phyloP scores from a whole-genome alignment of 2,329 filamentous ascomycete genomes.

The Fusarium avenaceum region DNA sequence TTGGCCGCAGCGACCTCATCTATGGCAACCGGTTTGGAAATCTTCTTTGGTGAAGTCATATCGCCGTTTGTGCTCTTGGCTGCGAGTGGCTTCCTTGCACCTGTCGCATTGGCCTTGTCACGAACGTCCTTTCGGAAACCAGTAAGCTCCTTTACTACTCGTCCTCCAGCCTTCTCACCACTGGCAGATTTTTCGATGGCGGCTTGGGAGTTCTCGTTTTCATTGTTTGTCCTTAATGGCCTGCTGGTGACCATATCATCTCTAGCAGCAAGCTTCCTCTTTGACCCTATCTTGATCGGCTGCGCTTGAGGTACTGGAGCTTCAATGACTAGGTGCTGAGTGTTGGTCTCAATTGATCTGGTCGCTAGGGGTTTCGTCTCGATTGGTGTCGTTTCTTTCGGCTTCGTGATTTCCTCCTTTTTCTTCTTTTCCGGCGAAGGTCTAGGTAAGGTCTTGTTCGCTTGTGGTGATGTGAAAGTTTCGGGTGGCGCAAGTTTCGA shows the following conservation, averaged over 20 bases:
- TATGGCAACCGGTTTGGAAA: constrained; percentile 49
- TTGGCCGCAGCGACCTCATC: constrained; percentile 60
- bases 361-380: constrained; percentile 9
- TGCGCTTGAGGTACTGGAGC: constrained; percentile 38
- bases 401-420: constrained; percentile 8
- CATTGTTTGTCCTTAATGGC: constrained; percentile 45
- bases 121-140: constrained; percentile 58
- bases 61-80: constrained; percentile 73
- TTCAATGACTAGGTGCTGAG: constrained; percentile 17
- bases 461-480: constrained; percentile 50
- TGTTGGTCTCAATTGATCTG: constrained; percentile 20
- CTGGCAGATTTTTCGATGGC: constrained; percentile 48
- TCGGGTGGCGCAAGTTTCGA: constrained; percentile 51
- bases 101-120: constrained; percentile 50
- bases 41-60: constrained; percentile 70
- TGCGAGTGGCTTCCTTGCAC: constrained; percentile 63
- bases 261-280: constrained; percentile 69
- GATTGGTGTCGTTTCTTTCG: constrained; percentile 3
- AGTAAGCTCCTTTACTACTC: constrained; percentile 63
- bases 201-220: constrained; percentile 47
- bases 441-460: constrained; percentile 34
- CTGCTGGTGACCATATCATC: constrained; percentile 64
- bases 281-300: constrained; percentile 63
- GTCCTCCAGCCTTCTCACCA: constrained; percentile 56
- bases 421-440: constrained; percentile 51